phyloP scores from a whole-genome alignment of 495 filamentous ascomycete species.

The Neurospora sp. region DNA sequence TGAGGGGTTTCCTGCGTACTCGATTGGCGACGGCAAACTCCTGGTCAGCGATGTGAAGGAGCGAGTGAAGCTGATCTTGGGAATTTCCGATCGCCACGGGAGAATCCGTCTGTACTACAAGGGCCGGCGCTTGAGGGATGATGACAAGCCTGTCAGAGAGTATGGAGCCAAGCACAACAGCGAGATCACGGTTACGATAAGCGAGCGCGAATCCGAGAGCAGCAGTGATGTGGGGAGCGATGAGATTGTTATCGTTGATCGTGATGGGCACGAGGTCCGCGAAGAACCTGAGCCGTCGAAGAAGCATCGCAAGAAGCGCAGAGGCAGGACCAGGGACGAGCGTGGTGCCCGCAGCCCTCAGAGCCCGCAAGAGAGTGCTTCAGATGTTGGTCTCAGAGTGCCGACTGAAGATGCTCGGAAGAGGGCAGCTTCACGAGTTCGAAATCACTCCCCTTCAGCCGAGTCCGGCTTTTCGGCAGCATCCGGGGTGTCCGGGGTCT shows the following conservation, averaged over 20 bases:
- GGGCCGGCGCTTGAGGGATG: slow-evolving; percentile 63
- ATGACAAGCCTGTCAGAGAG: slow-evolving; percentile 50
- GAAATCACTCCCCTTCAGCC: slow-evolving; percentile 15
- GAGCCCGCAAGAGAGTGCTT: slow-evolving; percentile 27
- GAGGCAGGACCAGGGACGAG: slow-evolving; percentile 16
- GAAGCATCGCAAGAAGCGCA: slow-evolving; percentile 15
- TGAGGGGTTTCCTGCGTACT: slow-evolving; percentile 69
- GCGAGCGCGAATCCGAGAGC: slow-evolving; percentile 34
- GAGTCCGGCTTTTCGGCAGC: slow-evolving; percentile 10
- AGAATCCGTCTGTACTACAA: slow-evolving; percentile 72
- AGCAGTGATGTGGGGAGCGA: slow-evolving; percentile 40
- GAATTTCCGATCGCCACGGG: slow-evolving; percentile 44
- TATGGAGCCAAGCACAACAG: slow-evolving; percentile 74
- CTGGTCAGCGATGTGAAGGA: slow-evolving; percentile 56
- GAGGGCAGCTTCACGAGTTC: slow-evolving; percentile 17
- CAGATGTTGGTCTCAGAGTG: slow-evolving; percentile 23
- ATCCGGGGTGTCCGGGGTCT: background rate
- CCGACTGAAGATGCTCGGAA: slow-evolving; percentile 11
- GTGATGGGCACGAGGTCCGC: slow-evolving; percentile 9
- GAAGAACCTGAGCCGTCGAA: slow-evolving; percentile 1
- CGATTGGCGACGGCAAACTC: slow-evolving; percentile 68
- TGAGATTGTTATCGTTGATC: slow-evolving; percentile 30
- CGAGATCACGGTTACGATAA: slow-evolving; percentile 53
- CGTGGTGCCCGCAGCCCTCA: slow-evolving; percentile 1
- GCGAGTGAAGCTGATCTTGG: slow-evolving; percentile 52